Evolutionary conservation across 768 basidiomycete genomes (phyloP).

Genomic region (Xerocomellus dryophilus): DNA sequence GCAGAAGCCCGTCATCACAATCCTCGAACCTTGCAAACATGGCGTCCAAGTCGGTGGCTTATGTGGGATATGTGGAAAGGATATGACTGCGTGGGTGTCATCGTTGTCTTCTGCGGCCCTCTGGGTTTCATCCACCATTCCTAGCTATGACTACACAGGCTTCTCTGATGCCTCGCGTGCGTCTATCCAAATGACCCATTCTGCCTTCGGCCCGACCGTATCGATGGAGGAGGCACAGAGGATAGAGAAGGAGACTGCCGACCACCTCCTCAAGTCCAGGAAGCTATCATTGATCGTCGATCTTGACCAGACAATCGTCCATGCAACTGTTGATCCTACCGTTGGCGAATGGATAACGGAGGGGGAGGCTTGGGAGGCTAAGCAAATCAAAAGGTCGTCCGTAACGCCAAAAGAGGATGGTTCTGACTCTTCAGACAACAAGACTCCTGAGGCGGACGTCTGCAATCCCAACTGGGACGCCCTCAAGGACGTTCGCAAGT

Average conservation of each 20-base stretch:
- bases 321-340: conserved; percentile 97
- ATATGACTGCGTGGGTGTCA: conserved; percentile 77
- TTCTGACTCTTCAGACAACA: conserved; percentile 39
- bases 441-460: conserved; percentile 47
- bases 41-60: conserved; percentile 89
- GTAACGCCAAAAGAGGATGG: conserved; percentile 29
- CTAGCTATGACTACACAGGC: conserved; percentile 80
- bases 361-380: conserved; percentile 75
- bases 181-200: conserved; percentile 92
- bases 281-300: conserved; percentile 96
- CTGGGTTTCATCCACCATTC: conserved; percentile 11
- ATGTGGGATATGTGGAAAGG: conserved; percentile 93
- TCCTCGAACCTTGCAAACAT: conserved; percentile 94
- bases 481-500: conserved; percentile 85
- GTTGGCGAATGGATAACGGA: conserved; percentile 96
- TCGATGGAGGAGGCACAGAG: conserved; percentile 89
- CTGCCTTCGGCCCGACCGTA: conserved; percentile 85
- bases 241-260: conserved; percentile 79
- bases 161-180: conserved; percentile 85
- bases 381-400: conserved; percentile 44
- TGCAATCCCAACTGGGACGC: conserved; percentile 94
- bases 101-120: conserved; percentile 1
- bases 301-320: conserved; percentile 97
- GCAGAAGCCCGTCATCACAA: conserved; percentile 56
- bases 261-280: conserved; percentile 67